Conservation (phyloP, 768 basidiomycete genomes). For the Artomyces pyxidatus region DNA sequence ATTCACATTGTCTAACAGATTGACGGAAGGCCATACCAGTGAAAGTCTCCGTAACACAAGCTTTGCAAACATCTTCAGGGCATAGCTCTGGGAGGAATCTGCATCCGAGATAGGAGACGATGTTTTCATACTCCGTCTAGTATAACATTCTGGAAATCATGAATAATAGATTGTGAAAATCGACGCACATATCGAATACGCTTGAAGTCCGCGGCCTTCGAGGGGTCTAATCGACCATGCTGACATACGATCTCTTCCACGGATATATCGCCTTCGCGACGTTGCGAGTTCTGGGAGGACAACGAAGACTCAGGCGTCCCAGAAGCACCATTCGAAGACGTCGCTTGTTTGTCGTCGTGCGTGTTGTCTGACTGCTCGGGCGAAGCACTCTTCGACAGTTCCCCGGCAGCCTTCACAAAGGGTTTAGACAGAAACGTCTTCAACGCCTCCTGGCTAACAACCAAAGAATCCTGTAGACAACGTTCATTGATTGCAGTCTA, state of each 20-base stretch:
- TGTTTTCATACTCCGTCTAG: too few relatives aligned
- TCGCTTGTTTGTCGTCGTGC: too few relatives aligned
- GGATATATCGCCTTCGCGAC: conserved; percentile 25
- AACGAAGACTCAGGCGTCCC: not conserved
- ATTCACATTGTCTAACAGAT: not conserved
- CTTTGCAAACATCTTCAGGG: conserved; percentile 47
- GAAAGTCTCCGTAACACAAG: conserved; percentile 52
- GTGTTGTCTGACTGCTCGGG: too few relatives aligned
- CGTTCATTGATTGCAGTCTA: too few relatives aligned
- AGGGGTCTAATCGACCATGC: conserved; percentile 57
- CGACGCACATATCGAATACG: conserved; percentile 46
- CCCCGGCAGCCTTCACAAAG: not conserved
- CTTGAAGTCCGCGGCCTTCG: conserved; percentile 56
- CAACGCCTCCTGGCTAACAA: conserved; percentile 54
- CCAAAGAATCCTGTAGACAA: conserved; percentile 39
- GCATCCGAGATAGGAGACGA: too few relatives aligned
- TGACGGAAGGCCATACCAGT: conserved; percentile 33
- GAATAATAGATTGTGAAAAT: too few relatives aligned
- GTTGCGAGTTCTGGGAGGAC: not conserved
- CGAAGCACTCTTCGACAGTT: not conserved
- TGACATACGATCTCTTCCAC: conserved; percentile 48
- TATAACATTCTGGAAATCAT: too few relatives aligned
- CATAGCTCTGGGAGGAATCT: conserved; percentile 39
- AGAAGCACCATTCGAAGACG: not conserved
- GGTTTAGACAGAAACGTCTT: conserved; percentile 30